phyloP scores from a whole-genome alignment of 768 basidiomycete species.

The Boletus edulis region DNA sequence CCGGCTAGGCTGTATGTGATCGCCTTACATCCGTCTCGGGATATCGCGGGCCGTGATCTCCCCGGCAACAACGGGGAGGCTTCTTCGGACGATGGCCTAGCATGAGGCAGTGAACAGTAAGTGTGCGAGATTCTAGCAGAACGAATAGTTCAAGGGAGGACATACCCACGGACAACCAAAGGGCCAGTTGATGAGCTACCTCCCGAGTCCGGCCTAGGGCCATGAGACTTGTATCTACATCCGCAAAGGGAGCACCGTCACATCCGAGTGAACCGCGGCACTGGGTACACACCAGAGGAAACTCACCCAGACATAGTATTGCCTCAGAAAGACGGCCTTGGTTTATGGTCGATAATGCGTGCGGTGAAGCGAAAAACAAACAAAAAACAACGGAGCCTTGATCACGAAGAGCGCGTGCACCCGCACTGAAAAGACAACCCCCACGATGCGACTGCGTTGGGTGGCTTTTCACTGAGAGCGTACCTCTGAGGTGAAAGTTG shows the following conservation, averaged over 20 bases:
- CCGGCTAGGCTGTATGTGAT: not conserved
- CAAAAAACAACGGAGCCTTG: not conserved
- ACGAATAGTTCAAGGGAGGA: no score
- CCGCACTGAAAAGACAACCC: constrained; percentile 7
- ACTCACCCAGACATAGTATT: constrained; percentile 3
- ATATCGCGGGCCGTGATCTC: not conserved
- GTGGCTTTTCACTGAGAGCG: constrained; percentile 2
- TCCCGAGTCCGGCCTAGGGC: no score
- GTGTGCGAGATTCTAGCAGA: not conserved
- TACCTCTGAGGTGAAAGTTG: not conserved
- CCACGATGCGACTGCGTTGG: not conserved
- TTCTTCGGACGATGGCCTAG: constrained; percentile 4
- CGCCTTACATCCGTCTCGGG: not conserved
- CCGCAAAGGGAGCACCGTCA: not conserved
- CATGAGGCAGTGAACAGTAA: no score
- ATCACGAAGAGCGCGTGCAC: not conserved
- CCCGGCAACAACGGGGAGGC: constrained; percentile 7
- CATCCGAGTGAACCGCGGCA: not conserved
- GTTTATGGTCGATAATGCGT: no score
- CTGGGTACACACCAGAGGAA: not conserved
- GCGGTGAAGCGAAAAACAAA: no score
- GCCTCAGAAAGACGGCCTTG: no score
- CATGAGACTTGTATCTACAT: not conserved
- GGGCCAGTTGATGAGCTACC: not conserved
- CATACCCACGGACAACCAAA: not conserved